These are phyloP conservation scores for Adenanthera pavonina DNA, from an alignment of 306 rosid genomes.

Conservation along the genomic window DNA sequence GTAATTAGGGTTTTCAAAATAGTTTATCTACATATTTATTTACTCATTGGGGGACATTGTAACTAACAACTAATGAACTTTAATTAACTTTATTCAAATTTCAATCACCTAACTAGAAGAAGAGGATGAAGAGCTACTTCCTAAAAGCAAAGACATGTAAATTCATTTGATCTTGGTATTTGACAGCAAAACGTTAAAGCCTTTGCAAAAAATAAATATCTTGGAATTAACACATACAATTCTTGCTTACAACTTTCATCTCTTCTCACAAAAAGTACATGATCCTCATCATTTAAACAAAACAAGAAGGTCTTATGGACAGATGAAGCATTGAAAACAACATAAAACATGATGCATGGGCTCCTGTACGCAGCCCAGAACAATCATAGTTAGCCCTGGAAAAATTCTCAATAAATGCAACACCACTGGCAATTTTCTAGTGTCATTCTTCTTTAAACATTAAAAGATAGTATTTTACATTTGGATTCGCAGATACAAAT, in stretches of 20 bases:
- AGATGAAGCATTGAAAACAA: background rate
- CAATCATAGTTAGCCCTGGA: background rate
- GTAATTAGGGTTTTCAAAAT: too few species aligned
- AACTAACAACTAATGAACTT: too few species aligned
- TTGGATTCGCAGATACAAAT: background rate
- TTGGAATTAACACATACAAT: background rate
- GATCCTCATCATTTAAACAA: background rate
- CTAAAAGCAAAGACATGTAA: constrained; percentile 9
- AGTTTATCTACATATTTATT: too few species aligned
- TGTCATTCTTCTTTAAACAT: too few species aligned
- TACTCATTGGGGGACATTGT: too few species aligned
- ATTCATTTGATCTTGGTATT: constrained; percentile 15
- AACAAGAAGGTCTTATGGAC: background rate
- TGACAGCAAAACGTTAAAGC: constrained; percentile 13
- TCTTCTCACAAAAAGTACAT: background rate
- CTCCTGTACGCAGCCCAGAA: background rate
- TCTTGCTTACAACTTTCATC: background rate
- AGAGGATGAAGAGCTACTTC: background rate
- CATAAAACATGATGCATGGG: background rate
- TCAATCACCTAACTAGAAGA: background rate
- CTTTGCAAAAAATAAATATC: background rate
- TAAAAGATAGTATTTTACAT: too few species aligned
- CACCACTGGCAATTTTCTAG: background rate
- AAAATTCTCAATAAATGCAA: background rate
- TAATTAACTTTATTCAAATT: background rate